Percentiles rank a stretch among this genome's conserved stretches.
Conservation (phyloP, 164 flowering plant species). For the Pachysandra terminalis region DNA sequence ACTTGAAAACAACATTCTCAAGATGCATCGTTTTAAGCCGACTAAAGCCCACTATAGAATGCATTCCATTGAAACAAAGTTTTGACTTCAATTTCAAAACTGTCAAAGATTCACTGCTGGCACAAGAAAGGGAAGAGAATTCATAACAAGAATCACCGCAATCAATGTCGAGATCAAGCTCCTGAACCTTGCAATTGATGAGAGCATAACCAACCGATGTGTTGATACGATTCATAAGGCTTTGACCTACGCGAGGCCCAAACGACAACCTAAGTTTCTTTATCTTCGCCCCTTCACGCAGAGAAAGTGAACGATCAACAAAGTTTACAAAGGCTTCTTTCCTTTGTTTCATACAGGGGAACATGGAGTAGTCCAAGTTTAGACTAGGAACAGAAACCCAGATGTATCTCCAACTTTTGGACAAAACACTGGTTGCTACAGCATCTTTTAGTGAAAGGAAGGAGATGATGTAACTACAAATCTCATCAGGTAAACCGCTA, state of each 20-base stretch:
- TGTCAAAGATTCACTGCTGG: background rate
- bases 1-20: background rate
- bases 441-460: conserved; percentile 7
- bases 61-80: background rate
- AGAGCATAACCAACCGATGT: conserved; percentile 4
- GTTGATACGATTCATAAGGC: background rate
- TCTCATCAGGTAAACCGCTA: conserved; percentile 3
- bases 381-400: background rate
- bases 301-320: conserved; percentile 3
- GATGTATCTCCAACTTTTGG: conserved; percentile 6
- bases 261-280: conserved; percentile 1
- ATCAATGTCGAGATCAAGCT: background rate
- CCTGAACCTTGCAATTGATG: background rate
- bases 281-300: background rate
- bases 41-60: background rate
- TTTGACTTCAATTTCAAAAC: conserved; percentile 7
- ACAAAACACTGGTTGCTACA: conserved; percentile 5
- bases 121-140: background rate
- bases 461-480: conserved; percentile 6
- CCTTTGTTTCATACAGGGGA: background rate
- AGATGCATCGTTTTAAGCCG: conserved; percentile 5
- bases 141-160: background rate
- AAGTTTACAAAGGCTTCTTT: background rate
- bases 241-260: background rate
- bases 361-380: background rate